Percentiles rank a stretch among this genome's conserved stretches.
Evolutionary conservation across 495 filamentous ascomycete genomes (phyloP).

Genomic region (Hypoxylon fuscum): DNA sequence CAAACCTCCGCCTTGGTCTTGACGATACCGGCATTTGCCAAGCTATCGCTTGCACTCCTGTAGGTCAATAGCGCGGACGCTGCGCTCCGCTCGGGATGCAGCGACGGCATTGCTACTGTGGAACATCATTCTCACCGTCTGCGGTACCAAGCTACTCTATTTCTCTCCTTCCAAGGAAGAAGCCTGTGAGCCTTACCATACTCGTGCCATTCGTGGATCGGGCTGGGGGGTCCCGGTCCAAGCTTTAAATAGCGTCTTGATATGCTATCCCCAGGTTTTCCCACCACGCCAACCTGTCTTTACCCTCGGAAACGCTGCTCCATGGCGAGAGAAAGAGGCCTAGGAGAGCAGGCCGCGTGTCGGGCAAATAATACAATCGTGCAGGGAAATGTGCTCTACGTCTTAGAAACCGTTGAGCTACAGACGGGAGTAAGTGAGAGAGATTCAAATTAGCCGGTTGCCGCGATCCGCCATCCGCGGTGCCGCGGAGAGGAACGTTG

Average conservation of each 20-base stretch:
- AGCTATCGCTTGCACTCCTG: constrained; percentile 13
- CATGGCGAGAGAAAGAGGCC: constrained; percentile 12
- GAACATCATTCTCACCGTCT: neutral
- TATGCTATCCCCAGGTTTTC: constrained; percentile 4
- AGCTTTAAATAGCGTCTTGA: constrained; percentile 21
- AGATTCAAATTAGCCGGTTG: constrained; percentile 35
- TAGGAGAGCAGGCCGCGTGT: neutral
- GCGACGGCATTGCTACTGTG: constrained; percentile 1
- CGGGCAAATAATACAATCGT: constrained; percentile 1
- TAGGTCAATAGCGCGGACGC: constrained; percentile 18
- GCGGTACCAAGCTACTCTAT: neutral
- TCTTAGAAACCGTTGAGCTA: neutral
- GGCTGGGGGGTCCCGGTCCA: neutral
- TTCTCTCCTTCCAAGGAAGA: neutral
- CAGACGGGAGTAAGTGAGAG: neutral
- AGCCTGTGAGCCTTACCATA: too few species aligned
- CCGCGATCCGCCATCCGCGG: constrained; percentile 30
- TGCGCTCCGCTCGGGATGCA: constrained; percentile 16
- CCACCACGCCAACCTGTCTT: constrained; percentile 25
- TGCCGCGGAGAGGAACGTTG: constrained; percentile 18
- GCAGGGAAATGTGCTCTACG: constrained; percentile 16
- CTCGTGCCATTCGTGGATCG: constrained; percentile 1
- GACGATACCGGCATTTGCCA: constrained; percentile 12
- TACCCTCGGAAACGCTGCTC: constrained; percentile 27
- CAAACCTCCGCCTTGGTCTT: neutral